Conservation (phyloP, 73 alveolate genomes). For the Uronychia setigera region DNA sequence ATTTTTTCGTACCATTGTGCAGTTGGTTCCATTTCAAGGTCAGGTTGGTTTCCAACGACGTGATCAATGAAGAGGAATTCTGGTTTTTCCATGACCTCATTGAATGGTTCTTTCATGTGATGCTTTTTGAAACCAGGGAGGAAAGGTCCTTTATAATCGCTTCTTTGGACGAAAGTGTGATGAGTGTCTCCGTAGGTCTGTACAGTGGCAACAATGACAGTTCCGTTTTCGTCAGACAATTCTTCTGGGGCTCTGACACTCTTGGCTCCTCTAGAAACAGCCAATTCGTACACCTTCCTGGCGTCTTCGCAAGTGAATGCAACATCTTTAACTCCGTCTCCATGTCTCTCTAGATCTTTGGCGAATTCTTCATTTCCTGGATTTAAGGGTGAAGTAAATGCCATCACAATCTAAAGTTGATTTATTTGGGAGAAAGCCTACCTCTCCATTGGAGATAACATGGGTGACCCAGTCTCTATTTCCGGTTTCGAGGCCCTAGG, state of each 20-base stretch:
- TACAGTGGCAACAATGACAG: slow-evolving; percentile 76
- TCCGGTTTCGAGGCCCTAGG: slow-evolving; percentile 82
- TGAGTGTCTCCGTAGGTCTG: slow-evolving; percentile 91
- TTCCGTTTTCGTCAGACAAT: slow-evolving; percentile 78
- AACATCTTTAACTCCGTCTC: slow-evolving; percentile 93
- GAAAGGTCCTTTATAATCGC: slow-evolving; percentile 86
- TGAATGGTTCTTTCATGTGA: slow-evolving; percentile 66
- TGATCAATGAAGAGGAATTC: slow-evolving; percentile 74
- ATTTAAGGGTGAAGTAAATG: slow-evolving; percentile 74
- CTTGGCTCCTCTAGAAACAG: slow-evolving; percentile 87
- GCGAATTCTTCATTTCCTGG: slow-evolving; percentile 74
- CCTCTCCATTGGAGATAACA: slow-evolving; percentile 65
- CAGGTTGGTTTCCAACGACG: slow-evolving; percentile 91
- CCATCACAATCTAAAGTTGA: slow-evolving; percentile 51
- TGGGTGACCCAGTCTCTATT: slow-evolving; percentile 72
- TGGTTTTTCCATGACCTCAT: slow-evolving; percentile 57
- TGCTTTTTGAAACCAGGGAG: slow-evolving; percentile 83
- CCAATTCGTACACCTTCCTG: slow-evolving; percentile 77
- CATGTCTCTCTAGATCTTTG: slow-evolving; percentile 68
- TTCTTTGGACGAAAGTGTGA: slow-evolving; percentile 84
- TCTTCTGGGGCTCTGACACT: slow-evolving; percentile 78
- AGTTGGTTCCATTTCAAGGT: slow-evolving; percentile 85
- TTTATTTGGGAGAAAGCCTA: background rate
- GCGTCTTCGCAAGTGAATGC: slow-evolving; percentile 87
- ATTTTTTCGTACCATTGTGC: slow-evolving; percentile 92